Percentiles rank a stretch among this genome's conserved stretches.
phyloP scores from a whole-genome alignment of 441 rosid species.

The Rhodomyrtus psidioides region DNA sequence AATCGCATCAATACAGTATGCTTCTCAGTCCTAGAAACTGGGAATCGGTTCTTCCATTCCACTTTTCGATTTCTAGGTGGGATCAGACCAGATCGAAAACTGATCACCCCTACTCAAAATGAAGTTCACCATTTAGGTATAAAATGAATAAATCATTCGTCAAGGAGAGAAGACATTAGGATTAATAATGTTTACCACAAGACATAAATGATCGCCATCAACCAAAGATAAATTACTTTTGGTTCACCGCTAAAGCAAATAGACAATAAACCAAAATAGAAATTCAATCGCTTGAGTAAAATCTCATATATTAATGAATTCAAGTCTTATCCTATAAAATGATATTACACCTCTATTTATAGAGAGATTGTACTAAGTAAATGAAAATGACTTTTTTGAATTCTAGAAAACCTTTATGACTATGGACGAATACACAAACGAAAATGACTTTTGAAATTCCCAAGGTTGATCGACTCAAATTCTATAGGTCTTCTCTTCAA shows the following conservation, averaged over 20 bases:
- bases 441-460: background rate
- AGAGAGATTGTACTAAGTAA: background rate
- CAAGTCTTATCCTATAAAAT: background rate
- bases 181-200: too few relatives aligned
- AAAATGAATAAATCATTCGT: too few relatives aligned
- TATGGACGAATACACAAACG: background rate
- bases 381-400: background rate
- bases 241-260: background rate
- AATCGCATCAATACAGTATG: too few relatives aligned
- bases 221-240: background rate
- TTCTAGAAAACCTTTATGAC: background rate
- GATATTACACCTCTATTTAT: background rate
- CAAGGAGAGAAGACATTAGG: too few relatives aligned
- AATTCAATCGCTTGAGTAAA: background rate
- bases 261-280: background rate
- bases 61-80: too few relatives aligned
- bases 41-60: too few relatives aligned
- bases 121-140: background rate
- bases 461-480: background rate
- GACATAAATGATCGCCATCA: too few relatives aligned
- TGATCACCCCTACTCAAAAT: too few relatives aligned
- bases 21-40: too few relatives aligned
- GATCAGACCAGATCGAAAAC: too few relatives aligned
- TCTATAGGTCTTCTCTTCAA: background rate
- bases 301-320: background rate